Conservation (phyloP, 371 early-diverging fungal genomes). For the Modicella reniformis region DNA sequence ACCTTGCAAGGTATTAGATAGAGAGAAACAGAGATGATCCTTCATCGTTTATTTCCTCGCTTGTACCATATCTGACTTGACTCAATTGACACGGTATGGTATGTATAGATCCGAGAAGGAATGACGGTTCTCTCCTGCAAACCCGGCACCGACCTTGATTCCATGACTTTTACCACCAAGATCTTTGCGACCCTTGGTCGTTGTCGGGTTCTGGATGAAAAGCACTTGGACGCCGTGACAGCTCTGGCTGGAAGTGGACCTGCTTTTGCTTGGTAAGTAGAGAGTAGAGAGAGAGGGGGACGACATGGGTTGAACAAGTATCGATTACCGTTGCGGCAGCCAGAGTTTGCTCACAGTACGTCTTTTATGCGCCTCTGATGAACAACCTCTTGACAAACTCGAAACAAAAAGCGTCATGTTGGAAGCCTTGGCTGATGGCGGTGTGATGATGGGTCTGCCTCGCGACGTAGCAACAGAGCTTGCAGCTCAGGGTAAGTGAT, state of each 20-base stretch:
- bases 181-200: constrained; percentile 62
- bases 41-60: background rate
- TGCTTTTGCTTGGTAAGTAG: constrained; percentile 61
- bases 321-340: no score
- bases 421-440: constrained; percentile 66
- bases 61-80: no score
- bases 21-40: background rate
- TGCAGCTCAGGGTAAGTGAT: constrained; percentile 59
- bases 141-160: constrained; percentile 38
- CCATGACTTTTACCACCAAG: constrained; percentile 52
- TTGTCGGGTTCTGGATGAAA: constrained; percentile 58
- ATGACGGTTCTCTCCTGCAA: constrained; percentile 61
- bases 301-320: no score
- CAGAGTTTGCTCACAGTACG: no score
- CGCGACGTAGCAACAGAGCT: constrained; percentile 61
- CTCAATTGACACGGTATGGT: background rate
- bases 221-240: constrained; percentile 64
- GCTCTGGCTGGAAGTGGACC: constrained; percentile 64
- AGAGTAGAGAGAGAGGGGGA: no score
- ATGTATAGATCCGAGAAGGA: constrained; percentile 59
- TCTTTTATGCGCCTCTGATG: no score
- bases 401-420: constrained; percentile 64
- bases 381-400: no score
- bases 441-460: constrained; percentile 66
- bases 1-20: constrained; percentile 59